phyloP scores from a whole-genome alignment of 192 early-diverging fungal species.

The Backusella australiensis region DNA sequence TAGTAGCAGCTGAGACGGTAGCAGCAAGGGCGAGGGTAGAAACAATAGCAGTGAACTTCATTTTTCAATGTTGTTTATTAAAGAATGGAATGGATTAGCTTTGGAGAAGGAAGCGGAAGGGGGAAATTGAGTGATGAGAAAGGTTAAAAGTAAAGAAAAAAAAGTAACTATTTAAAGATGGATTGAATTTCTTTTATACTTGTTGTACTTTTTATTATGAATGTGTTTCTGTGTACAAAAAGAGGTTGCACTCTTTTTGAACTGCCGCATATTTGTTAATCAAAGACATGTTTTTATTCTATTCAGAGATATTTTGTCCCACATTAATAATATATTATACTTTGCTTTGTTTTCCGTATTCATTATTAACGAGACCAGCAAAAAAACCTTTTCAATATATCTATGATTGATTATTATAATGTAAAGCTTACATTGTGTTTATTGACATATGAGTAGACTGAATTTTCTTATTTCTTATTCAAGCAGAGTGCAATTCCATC shows the following conservation, averaged over 20 bases:
- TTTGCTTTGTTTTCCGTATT: neutral
- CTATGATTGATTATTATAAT: neutral
- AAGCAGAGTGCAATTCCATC: no score
- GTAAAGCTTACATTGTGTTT: neutral
- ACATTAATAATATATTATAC: constrained; percentile 11
- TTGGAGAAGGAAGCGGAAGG: neutral
- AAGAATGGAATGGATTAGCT: neutral
- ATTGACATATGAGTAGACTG: neutral
- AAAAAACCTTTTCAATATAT: neutral
- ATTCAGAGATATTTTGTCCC: constrained; percentile 1
- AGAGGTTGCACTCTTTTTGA: neutral
- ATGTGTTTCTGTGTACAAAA: neutral
- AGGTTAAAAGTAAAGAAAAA: neutral
- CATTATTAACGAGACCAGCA: neutral
- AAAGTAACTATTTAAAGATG: neutral
- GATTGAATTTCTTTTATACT: neutral
- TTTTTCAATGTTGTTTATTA: constrained; percentile 13
- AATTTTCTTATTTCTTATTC: no score
- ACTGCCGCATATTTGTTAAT: neutral
- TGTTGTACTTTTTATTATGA: neutral
- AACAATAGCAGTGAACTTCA: constrained; percentile 33
- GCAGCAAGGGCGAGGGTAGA: constrained; percentile 22
- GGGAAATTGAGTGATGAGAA: neutral
- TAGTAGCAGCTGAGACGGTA: constrained; percentile 5
- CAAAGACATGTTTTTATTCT: neutral